A percentile compares a stretch with the other conserved stretches of the same genome.
These are phyloP conservation scores for Rutstroemia sydowiana DNA, from an alignment of 2,329 filamentous ascomycete species.

Conservation along the genomic window DNA sequence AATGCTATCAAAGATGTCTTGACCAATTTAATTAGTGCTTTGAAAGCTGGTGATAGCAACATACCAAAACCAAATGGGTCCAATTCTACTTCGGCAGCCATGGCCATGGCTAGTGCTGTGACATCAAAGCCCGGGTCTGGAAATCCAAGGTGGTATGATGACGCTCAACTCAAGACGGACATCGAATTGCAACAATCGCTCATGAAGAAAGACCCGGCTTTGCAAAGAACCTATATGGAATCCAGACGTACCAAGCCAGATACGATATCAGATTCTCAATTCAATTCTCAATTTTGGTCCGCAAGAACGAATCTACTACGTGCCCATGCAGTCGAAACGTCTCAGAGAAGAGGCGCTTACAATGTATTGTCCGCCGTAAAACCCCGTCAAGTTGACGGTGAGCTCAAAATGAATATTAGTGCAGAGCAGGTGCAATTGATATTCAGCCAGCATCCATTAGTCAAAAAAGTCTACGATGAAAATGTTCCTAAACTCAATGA, in stretches of 20 bases:
- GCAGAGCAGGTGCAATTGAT: constrained; percentile 91
- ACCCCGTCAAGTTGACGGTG: constrained; percentile 65
- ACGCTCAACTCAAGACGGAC: constrained; percentile 68
- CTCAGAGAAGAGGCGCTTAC: constrained; percentile 81
- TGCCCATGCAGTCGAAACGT: constrained; percentile 81
- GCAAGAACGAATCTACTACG: constrained; percentile 78
- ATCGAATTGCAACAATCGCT: constrained; percentile 81
- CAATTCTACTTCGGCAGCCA: constrained; percentile 54
- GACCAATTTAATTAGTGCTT: constrained; percentile 60
- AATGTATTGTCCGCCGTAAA: constrained; percentile 91
- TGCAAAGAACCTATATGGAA: constrained; percentile 83
- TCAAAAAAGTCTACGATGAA: constrained; percentile 87
- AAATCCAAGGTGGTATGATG: constrained; percentile 68
- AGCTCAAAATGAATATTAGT: constrained; percentile 74
- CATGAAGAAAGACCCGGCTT: constrained; percentile 66
- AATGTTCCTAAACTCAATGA: constrained; percentile 78
- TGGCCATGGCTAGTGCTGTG: constrained; percentile 70
- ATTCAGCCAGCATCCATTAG: constrained; percentile 84
- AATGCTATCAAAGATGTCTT: constrained; percentile 78
- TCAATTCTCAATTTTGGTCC: constrained; percentile 92
- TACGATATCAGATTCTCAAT: constrained; percentile 69
- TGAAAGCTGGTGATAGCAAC: constrained; percentile 38
- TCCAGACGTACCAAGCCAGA: constrained; percentile 77
- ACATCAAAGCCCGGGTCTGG: constrained; percentile 39
- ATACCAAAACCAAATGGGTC: constrained; percentile 26